phyloP scores from a whole-genome alignment of 495 filamentous ascomycete genomes.

The Daldinia decipiens region DNA sequence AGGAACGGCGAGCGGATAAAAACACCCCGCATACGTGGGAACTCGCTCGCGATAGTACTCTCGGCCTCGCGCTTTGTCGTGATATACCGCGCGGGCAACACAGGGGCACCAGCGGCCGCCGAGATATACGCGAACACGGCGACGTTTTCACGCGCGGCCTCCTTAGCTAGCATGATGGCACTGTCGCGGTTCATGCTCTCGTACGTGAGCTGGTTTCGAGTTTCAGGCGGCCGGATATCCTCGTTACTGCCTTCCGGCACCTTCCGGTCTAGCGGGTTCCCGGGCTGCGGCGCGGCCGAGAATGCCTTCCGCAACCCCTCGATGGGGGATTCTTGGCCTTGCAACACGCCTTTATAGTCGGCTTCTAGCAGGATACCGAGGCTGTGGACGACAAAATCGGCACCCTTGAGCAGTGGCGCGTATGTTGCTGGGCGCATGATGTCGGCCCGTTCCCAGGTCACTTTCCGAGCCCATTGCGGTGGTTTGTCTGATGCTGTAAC shows the following conservation, averaged over 20 bases:
- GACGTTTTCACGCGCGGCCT: constrained; percentile 71
- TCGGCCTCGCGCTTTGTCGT: constrained; percentile 93
- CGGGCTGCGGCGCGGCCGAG: constrained; percentile 54
- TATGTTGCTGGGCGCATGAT: constrained; percentile 85
- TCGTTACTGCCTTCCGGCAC: constrained; percentile 57
- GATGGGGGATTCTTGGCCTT: constrained; percentile 79
- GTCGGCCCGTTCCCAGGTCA: constrained; percentile 88
- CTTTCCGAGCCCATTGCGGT: constrained; percentile 81
- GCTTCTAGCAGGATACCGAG: constrained; percentile 98
- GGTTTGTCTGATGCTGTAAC: constrained; percentile 77
- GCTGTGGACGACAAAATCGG: constrained; percentile 87
- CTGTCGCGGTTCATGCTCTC: constrained; percentile 96
- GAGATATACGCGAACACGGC: constrained; percentile 85
- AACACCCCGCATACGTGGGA: constrained; percentile 78
- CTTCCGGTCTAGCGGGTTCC: constrained; percentile 69
- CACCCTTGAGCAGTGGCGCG: constrained; percentile 71
- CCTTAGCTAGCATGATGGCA: constrained; percentile 85
- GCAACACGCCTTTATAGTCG: constrained; percentile 94
- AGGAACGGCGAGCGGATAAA: constrained; percentile 89
- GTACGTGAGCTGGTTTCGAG: constrained; percentile 85
- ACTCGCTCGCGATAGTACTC: constrained; percentile 72
- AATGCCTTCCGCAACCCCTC: constrained; percentile 82
- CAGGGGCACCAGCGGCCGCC: constrained; percentile 83
- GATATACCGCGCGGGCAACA: constrained; percentile 87
- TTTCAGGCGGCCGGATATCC: constrained; percentile 69